Conservation (phyloP, 2,329 filamentous ascomycete species). For the Epichloe uncinata region DNA sequence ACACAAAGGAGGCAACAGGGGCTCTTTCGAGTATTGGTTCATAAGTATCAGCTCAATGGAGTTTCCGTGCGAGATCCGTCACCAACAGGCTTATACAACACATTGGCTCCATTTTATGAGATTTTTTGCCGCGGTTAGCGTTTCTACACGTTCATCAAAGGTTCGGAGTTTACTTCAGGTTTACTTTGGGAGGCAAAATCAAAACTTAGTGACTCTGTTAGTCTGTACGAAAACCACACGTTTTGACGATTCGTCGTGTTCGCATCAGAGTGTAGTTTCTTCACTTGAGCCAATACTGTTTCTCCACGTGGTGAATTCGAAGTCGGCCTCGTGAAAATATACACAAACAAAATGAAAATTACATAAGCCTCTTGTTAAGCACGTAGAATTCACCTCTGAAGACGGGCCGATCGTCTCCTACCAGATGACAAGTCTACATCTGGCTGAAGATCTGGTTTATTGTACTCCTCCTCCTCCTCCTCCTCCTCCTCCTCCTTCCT, state of each 20-base stretch:
- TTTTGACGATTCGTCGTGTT: background rate
- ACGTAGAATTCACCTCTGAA: background rate
- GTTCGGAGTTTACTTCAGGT: background rate
- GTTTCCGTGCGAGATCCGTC: background rate
- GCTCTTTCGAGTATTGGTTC: background rate
- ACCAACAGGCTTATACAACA: background rate
- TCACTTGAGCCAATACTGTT: too few species aligned
- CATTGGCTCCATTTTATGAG: background rate
- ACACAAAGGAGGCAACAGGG: background rate
- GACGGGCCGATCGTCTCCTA: constrained; percentile 10
- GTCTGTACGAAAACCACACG: background rate
- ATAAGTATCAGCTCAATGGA: background rate
- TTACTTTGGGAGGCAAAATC: background rate
- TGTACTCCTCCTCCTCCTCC: constrained; percentile 8
- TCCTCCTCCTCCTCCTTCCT: constrained; percentile 14
- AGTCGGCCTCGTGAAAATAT: background rate
- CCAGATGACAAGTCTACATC: background rate
- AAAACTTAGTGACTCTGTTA: background rate
- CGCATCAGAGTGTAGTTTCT: background rate
- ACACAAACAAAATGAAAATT: background rate
- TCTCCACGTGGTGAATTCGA: too few species aligned
- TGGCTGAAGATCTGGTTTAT: constrained; percentile 3
- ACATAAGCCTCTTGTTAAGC: too few species aligned
- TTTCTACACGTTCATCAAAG: background rate
- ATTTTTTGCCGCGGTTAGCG: background rate